Base-by-base conservation (phyloP, 2,329 filamentous ascomycete genomes). In the Camptophora hylomeconis region DNA sequence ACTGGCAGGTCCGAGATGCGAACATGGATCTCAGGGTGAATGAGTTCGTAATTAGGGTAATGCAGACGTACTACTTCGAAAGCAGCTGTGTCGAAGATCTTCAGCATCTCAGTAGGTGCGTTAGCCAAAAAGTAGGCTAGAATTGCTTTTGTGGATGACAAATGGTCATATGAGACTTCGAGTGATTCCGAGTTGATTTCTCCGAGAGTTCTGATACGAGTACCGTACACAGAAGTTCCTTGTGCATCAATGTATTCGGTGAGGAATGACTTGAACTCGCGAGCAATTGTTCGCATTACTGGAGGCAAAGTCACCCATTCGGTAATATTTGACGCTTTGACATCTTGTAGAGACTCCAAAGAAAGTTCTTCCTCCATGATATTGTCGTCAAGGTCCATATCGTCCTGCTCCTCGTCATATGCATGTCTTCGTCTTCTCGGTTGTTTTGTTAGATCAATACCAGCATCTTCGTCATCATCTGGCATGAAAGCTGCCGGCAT, bases 21-120 rank as follows among this genome's bases (percentile, higher is more conserved):
- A 31, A 98, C 87, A 51, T 98, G 89, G 30, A 98, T 93, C 54
- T 98, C 89, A 16, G 84, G 80, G 56, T 95, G 89, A 46, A 98
- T 98, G 38, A 84, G 80, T 53, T 93, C 84, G 53, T 98, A 98
- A 54, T 95, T 86, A 2, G 86, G 87, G 57, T 95, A 98, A 54
- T 95, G 84, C 31, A 95, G 74, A 13, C 95, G 71, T 4, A 92
- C 87, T 20, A 92, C 86, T 39, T 98, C 89, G 72, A 98, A 87
- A 33, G 89, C 87, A 3, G 94, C 87, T 41, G 92, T 77, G 45
- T 98, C 89, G 48, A 98, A 95, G 26, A 98, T 77, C 53, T 89
- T 89, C 37, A 98, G 69, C 50, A 95, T 81, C 54, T 94, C 87
- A n/a, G 80, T 73, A 0, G 89, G 89, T 1, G 87, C 84, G 49